Conservation (phyloP, 805 yeast species). For the Candida nemodendra region DNA sequence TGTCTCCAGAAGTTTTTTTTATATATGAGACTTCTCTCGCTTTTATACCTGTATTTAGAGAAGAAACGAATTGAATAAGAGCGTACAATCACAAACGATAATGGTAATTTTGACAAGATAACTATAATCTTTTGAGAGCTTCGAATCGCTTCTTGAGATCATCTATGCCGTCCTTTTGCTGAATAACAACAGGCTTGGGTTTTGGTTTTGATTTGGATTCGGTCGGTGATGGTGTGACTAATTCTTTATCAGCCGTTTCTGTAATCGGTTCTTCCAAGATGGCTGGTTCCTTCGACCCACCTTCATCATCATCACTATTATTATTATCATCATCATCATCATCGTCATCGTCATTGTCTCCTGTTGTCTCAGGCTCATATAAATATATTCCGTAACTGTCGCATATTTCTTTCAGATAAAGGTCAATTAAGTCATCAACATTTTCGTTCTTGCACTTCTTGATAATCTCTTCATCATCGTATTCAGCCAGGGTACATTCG, state of each 20-base stretch:
- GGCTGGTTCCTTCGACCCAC: neutral
- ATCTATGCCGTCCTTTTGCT: constrained; percentile 24
- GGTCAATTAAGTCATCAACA: constrained; percentile 25
- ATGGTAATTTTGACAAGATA: too few species aligned
- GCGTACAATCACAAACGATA: constrained; percentile 2
- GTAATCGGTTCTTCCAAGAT: neutral
- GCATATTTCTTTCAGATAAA: constrained; percentile 29
- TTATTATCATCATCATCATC: constrained; percentile 7
- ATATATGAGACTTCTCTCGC: too few species aligned
- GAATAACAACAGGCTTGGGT: neutral
- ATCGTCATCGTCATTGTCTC: constrained; percentile 4
- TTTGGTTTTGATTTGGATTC: too few species aligned
- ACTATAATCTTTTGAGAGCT: constrained; percentile 46
- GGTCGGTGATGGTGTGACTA: neutral
- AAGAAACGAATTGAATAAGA: constrained; percentile 1
- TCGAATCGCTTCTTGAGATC: constrained; percentile 32
- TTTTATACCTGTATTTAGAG: constrained; percentile 1
- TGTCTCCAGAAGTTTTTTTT: neutral
- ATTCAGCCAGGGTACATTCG: constrained; percentile 17
- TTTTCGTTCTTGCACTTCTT: constrained; percentile 29
- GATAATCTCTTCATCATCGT: constrained; percentile 18
- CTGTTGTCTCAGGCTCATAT: constrained; percentile 18
- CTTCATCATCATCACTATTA: constrained; percentile 8
- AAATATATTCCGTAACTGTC: constrained; percentile 30
- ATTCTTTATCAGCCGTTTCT: neutral